Base-by-base conservation (phyloP, 2,329 filamentous ascomycete genomes). In the Ramularia collo-cygni region DNA sequence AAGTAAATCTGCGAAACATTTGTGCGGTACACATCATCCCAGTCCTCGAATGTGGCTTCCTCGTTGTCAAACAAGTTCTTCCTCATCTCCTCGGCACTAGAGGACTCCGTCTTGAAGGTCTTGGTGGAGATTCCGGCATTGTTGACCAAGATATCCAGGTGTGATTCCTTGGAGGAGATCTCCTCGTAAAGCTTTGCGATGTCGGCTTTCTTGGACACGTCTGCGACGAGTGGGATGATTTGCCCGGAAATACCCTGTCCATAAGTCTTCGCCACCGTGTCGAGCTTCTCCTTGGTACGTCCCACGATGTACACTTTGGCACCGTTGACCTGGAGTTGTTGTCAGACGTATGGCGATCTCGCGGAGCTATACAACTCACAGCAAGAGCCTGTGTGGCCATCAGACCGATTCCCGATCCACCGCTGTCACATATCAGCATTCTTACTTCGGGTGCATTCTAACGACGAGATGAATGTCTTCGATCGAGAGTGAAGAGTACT, bases 281-380 rank as follows among this genome's bases (percentile, higher is more conserved):
- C 64, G 5, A 71, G 63, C 58, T 71, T 71, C 44, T 71, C 68
- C 39, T 65, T 54, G 8, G 65, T 69, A 15, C 68, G 62, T 28
- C 69, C 68, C 14, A 65, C 61, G 46, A 71, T 69, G 53, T 72
- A 71, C 16, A 70, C 67, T 52, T 70, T 70, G 19, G 58, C 59
- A 2, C 58, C 58, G 42, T 61, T 61, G 32, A 54, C 46, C 16
- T 12, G 4, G 8, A 18, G 9, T 13, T 2, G n/a, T 8, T 16
- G 47, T 48, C 19, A 52, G 44, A 8, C n/a, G 19, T 33, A 18
- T 16, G 16, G 17, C 31, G 19, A 19, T 13, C 10, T 14, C 3
- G n/a, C 17, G 19, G 31, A 17, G 9, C n/a, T 19, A 14, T 33
- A 18, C 7, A 12, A 18, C 19, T 33, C 34, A 55, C 41, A 18